Percentiles rank a stretch among this genome's conserved stretches.
These are phyloP conservation scores for Fusarium newnesense DNA, from an alignment of 2,329 filamentous ascomycete species.

Conservation along the genomic window DNA sequence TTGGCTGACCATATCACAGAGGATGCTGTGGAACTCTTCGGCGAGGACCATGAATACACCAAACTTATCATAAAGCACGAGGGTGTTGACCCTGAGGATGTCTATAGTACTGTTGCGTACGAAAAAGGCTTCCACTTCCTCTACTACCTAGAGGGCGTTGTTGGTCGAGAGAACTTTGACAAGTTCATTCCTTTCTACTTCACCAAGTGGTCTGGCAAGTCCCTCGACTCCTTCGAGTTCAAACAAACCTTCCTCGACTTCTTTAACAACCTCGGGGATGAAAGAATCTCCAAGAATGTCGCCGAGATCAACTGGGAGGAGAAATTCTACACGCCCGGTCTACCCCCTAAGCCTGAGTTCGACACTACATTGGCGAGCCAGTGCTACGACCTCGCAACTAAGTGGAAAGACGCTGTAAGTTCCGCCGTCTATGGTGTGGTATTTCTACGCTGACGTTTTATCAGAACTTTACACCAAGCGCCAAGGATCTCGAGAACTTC, in stretches of 20 bases:
- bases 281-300: conserved; percentile 71
- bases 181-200: conserved; percentile 98
- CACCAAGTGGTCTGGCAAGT: conserved; percentile 83
- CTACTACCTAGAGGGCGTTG: conserved; percentile 86
- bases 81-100: conserved; percentile 93
- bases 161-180: conserved; percentile 90
- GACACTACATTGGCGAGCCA: conserved; percentile 87
- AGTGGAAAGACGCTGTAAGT: conserved; percentile 76
- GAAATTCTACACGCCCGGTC: conserved; percentile 88
- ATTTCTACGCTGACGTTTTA: conserved; percentile 41
- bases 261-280: conserved; percentile 75
- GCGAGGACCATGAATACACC: conserved; percentile 89
- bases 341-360: conserved; percentile 90
- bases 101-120: conserved; percentile 92
- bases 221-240: conserved; percentile 94
- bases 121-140: conserved; percentile 97
- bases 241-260: conserved; percentile 88
- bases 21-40: conserved; percentile 82
- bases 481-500: conserved; percentile 77
- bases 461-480: conserved; percentile 70
- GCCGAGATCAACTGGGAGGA: conserved; percentile 86
- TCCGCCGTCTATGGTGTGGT: conserved; percentile 31
- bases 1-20: conserved; percentile 53
- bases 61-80: conserved; percentile 89
- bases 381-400: conserved; percentile 83